These are phyloP conservation scores for Moesziomyces sp. DNA, from an alignment of 1,284 basidiomycete species.

Conservation along the genomic window DNA sequence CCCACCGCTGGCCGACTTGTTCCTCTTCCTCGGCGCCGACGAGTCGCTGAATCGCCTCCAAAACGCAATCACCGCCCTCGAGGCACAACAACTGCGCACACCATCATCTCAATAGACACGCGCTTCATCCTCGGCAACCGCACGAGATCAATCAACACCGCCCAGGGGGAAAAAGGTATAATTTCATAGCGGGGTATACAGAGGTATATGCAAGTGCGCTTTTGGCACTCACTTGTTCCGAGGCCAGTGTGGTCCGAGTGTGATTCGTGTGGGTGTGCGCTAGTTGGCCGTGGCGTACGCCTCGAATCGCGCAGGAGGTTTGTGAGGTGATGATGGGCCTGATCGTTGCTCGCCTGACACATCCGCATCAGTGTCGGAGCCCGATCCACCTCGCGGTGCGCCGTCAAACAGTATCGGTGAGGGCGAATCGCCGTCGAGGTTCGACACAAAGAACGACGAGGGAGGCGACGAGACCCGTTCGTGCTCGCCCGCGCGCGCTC, in stretches of 20 bases:
- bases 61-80: constrained; percentile 10
- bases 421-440: constrained; percentile 14
- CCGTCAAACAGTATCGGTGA: constrained; percentile 18
- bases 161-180: no score
- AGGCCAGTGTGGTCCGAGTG: no score
- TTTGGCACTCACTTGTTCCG: no score
- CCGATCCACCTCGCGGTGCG: not conserved
- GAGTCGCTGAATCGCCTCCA: constrained; percentile 12
- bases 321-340: not conserved
- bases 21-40: constrained; percentile 28
- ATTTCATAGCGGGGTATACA: constrained; percentile 3
- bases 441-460: constrained; percentile 27
- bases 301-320: constrained; percentile 20
- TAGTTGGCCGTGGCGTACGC: not conserved
- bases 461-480: constrained; percentile 10
- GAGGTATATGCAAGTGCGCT: constrained; percentile 2
- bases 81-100: not conserved
- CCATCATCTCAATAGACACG: not conserved
- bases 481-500: not conserved
- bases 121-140: no score
- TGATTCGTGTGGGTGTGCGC: no score
- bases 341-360: not conserved
- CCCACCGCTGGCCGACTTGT: constrained; percentile 36
- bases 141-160: no score
- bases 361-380: constrained; percentile 5